A percentile compares a stretch with the other conserved stretches of the same genome.
Evolutionary conservation across 176 grass and related monocot species (phyloP).

Genomic region (Coix lacrymajobi): DNA sequence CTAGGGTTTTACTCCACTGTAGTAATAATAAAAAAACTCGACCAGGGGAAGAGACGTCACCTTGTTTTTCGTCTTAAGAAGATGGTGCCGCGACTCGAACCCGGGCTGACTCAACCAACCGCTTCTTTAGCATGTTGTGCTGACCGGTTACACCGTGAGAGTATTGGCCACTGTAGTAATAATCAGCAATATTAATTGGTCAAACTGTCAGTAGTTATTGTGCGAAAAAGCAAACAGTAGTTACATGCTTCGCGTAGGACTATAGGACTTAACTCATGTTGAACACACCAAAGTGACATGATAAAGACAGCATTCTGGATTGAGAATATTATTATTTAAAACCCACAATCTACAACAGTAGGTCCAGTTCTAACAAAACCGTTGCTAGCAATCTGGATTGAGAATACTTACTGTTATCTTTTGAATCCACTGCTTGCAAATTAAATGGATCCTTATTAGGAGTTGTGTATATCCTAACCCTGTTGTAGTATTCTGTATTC

Average conservation of each 20-base stretch:
- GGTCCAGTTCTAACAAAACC: background rate
- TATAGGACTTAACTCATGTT: slow-evolving; percentile 3
- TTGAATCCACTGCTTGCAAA: background rate
- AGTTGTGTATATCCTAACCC: no score
- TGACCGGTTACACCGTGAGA: no score
- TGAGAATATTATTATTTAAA: background rate
- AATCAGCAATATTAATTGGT: background rate
- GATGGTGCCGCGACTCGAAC: no score
- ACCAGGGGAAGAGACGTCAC: no score
- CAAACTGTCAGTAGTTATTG: background rate
- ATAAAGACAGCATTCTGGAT: background rate
- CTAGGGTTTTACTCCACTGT: background rate
- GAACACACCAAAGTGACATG: background rate
- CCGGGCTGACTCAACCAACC: no score
- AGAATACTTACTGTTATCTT: background rate
- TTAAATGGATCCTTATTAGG: background rate
- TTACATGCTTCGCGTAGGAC: background rate
- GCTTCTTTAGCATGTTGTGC: no score
- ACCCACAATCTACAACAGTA: background rate
- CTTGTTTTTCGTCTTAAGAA: no score
- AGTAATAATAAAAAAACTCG: no score
- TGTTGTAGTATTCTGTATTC: no score
- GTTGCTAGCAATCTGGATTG: slow-evolving; percentile 3
- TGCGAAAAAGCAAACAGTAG: background rate
- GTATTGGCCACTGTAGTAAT: background rate